Percentiles rank a stretch among this genome's conserved stretches.
Conservation (phyloP, 331 rosid species). For the Telfairia occidentalis region DNA sequence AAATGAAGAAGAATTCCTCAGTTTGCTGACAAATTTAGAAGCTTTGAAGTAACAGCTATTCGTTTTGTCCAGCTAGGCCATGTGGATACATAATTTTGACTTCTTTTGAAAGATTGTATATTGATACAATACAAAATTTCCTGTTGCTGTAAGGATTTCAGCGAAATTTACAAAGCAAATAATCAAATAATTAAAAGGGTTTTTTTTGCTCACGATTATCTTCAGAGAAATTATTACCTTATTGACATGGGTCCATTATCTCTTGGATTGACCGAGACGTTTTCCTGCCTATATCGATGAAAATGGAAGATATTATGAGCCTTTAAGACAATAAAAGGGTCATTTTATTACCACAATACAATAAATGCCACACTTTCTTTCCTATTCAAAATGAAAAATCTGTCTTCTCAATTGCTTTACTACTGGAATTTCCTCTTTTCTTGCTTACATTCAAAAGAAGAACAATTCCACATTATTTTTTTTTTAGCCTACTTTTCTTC, state of each 20-base stretch:
- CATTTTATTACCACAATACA: not conserved
- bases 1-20: slow-evolving; percentile 1
- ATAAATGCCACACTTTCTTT: not conserved
- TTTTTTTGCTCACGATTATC: not conserved
- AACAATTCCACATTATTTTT: not conserved
- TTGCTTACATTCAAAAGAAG: not conserved
- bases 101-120: not conserved
- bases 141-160: not conserved
- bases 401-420: not conserved
- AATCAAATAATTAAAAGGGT: not conserved
- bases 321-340: not conserved
- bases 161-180: slow-evolving; percentile 1
- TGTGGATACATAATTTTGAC: slow-evolving; percentile 21
- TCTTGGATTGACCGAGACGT: slow-evolving; percentile 6
- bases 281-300: not conserved
- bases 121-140: not conserved
- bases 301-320: not conserved
- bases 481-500: not conserved
- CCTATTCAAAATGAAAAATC: not conserved
- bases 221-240: not conserved
- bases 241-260: not conserved
- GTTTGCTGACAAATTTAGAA: slow-evolving; percentile 18
- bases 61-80: slow-evolving; percentile 33
- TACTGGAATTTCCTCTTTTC: not conserved
- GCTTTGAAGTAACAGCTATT: slow-evolving; percentile 20